Conservation (phyloP, 257 asterid species). For the Avicennia marina region DNA sequence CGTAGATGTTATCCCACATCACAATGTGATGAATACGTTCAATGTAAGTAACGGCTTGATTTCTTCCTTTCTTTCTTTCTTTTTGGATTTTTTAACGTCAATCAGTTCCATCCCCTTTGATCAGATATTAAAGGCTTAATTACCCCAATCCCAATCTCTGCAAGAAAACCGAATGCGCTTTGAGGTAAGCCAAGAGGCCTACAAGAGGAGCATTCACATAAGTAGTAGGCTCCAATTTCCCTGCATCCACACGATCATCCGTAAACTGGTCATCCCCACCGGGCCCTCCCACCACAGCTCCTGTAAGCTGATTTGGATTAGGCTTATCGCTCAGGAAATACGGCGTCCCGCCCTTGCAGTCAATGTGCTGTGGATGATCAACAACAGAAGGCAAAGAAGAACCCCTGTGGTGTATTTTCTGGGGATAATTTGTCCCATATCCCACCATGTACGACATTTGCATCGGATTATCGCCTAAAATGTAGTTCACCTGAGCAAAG, state of each 20-base stretch:
- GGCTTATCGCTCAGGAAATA: conserved; percentile 25
- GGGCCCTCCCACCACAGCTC: conserved; percentile 50
- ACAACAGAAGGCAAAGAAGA: conserved; percentile 39
- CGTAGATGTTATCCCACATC: too few relatives aligned
- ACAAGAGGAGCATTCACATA: conserved; percentile 47
- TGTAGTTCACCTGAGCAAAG: conserved; percentile 37
- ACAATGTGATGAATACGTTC: too few relatives aligned
- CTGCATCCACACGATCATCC: conserved; percentile 29
- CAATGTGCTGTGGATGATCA: conserved; percentile 24
- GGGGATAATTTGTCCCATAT: conserved; percentile 34
- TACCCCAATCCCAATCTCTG: too few relatives aligned
- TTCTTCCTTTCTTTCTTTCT: too few relatives aligned
- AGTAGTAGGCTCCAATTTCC: conserved; percentile 41
- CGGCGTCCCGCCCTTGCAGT: conserved; percentile 36
- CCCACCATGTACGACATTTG: conserved; percentile 48
- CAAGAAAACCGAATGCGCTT: conserved; percentile 23
- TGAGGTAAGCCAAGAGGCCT: conserved; percentile 40
- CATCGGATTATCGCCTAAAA: conserved; percentile 43
- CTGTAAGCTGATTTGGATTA: conserved; percentile 33
- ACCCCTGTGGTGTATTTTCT: conserved; percentile 45
- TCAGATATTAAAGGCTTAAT: too few relatives aligned
- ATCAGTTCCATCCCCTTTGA: too few relatives aligned
- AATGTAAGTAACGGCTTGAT: too few relatives aligned
- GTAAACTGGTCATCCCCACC: conserved; percentile 18
- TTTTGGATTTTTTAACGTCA: too few relatives aligned